A percentile compares a stretch with the other conserved stretches of the same genome.
phyloP scores from a whole-genome alignment of 192 early-diverging fungal species.

The Cetraspora pellucida region DNA sequence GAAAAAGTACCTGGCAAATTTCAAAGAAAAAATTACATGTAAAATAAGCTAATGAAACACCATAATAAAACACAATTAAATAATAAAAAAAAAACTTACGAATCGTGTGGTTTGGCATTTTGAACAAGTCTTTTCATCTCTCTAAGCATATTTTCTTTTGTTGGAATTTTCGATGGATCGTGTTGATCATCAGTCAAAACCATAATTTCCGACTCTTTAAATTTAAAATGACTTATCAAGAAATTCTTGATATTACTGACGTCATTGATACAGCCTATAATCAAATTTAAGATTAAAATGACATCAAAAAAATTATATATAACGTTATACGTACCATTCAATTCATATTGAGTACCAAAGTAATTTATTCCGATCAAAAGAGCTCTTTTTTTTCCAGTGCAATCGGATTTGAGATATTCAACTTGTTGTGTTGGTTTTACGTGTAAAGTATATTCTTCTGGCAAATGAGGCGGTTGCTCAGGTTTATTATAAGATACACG shows the following conservation, averaged over 20 bases:
- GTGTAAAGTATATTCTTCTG: neutral
- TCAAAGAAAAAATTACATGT: neutral
- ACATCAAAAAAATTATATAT: neutral
- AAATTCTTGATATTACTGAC: constrained; percentile 75
- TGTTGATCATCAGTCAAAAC: constrained; percentile 77
- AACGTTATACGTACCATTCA: constrained; percentile 43
- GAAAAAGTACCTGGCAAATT: constrained; percentile 64
- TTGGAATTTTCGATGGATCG: constrained; percentile 66
- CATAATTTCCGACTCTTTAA: constrained; percentile 69
- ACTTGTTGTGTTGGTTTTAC: neutral
- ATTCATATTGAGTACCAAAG: constrained; percentile 58
- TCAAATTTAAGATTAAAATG: neutral
- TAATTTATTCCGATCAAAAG: constrained; percentile 97
- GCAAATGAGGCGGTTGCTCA: neutral
- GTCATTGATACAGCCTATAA: constrained; percentile 80
- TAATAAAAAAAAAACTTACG: constrained; percentile 47
- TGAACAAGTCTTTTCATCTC: constrained; percentile 76
- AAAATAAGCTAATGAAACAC: neutral
- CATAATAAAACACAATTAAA: neutral
- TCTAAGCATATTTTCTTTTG: constrained; percentile 69
- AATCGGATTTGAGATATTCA: constrained; percentile 45
- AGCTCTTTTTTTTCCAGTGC: constrained; percentile 74
- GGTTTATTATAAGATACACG: no score
- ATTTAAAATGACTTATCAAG: constrained; percentile 61
- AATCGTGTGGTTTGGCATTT: constrained; percentile 74